These are phyloP conservation scores for Venturia aucupariae DNA, from an alignment of 2,329 filamentous ascomycete species.

Conservation along the genomic window DNA sequence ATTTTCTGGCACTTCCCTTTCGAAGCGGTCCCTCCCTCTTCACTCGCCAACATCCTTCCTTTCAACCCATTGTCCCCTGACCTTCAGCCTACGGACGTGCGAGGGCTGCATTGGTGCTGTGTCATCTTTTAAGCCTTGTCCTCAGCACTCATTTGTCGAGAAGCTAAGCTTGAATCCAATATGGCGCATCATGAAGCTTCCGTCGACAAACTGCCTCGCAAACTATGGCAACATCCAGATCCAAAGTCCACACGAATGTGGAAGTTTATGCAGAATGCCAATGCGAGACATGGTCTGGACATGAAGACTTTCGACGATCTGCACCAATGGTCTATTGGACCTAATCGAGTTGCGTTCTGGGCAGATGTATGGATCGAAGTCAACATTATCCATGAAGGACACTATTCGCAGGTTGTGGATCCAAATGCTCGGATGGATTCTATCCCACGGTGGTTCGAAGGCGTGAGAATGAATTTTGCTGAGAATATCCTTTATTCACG, in stretches of 20 bases:
- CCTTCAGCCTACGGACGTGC: background rate
- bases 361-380: slow-evolving; percentile 51
- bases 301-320: slow-evolving; percentile 61
- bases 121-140: background rate
- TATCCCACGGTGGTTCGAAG: slow-evolving; percentile 69
- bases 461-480: slow-evolving; percentile 64
- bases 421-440: slow-evolving; percentile 59
- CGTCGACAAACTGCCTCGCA: slow-evolving; percentile 27
- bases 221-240: slow-evolving; percentile 38
- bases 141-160: background rate
- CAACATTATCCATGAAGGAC: slow-evolving; percentile 55
- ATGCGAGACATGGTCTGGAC: slow-evolving; percentile 45
- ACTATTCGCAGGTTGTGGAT: slow-evolving; percentile 52
- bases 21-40: background rate
- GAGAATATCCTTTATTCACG: slow-evolving; percentile 66
- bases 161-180: background rate
- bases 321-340: slow-evolving; percentile 56
- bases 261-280: slow-evolving; percentile 47
- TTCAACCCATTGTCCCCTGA: background rate
- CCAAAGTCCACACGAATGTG: slow-evolving; percentile 36
- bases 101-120: background rate
- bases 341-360: slow-evolving; percentile 56
- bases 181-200: slow-evolving; percentile 6
- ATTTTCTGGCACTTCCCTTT: background rate
- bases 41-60: background rate